Conservation (phyloP, 768 basidiomycete genomes). For the Pholiota conissans region DNA sequence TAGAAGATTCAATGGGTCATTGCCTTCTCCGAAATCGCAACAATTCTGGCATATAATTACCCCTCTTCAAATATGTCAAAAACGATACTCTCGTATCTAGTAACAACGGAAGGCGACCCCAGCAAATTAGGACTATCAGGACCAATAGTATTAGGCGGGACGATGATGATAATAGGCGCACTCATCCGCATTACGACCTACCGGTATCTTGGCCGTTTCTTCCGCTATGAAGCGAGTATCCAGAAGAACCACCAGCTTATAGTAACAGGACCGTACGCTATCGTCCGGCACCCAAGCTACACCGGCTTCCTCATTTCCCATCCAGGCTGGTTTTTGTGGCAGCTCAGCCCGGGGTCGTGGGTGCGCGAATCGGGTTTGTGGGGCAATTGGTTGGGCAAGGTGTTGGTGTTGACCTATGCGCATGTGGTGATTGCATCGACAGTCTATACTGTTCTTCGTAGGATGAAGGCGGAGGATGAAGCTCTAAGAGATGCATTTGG, state of each 20-base stretch:
- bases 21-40: slow-evolving; percentile 8
- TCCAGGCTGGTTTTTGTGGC: slow-evolving; percentile 13
- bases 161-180: slow-evolving; percentile 10
- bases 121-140: slow-evolving; percentile 3
- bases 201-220: slow-evolving; percentile 17
- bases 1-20: slow-evolving; percentile 8
- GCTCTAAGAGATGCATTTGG: slow-evolving; percentile 38
- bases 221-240: slow-evolving; percentile 29
- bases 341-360: slow-evolving; percentile 16
- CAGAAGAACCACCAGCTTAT: slow-evolving; percentile 41
- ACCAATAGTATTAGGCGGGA: slow-evolving; percentile 2
- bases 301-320: slow-evolving; percentile 10
- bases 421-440: slow-evolving; percentile 27
- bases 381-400: slow-evolving; percentile 27
- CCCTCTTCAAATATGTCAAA: slow-evolving; percentile 3
- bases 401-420: slow-evolving; percentile 22
- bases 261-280: slow-evolving; percentile 40
- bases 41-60: slow-evolving; percentile 13
- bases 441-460: slow-evolving; percentile 12
- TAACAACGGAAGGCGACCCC: slow-evolving; percentile 7
- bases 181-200: slow-evolving; percentile 12
- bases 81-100: slow-evolving; percentile 1
- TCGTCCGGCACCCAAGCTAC: slow-evolving; percentile 48
- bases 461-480: slow-evolving; percentile 44
- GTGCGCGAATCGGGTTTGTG: slow-evolving; percentile 23